Percentiles rank a stretch among this genome's conserved stretches.
These are phyloP conservation scores for Paraphaeosphaeria minitans DNA, from an alignment of 2,329 filamentous ascomycete genomes.

Conservation along the genomic window DNA sequence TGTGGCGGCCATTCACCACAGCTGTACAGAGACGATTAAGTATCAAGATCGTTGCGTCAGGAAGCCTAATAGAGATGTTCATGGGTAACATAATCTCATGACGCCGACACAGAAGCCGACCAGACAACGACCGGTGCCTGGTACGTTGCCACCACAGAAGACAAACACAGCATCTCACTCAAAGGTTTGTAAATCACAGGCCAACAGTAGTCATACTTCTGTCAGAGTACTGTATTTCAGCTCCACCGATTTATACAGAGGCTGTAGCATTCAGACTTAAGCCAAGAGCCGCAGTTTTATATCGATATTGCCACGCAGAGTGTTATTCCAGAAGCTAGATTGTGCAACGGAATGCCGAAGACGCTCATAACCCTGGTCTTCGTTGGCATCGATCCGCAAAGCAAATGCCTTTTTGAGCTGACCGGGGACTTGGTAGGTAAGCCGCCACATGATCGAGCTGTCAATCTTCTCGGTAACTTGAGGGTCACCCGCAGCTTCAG, in stretches of 20 bases:
- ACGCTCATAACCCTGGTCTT: conserved; percentile 14
- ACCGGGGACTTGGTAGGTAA: conserved; percentile 15
- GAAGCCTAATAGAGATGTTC: background rate
- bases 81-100: background rate
- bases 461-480: conserved; percentile 8
- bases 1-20: background rate
- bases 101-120: background rate
- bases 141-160: background rate
- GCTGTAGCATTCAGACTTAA: background rate
- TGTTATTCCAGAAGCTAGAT: background rate
- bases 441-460: conserved; percentile 14
- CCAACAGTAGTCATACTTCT: no score
- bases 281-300: conserved; percentile 11
- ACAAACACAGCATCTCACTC: no score
- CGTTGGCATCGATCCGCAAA: conserved; percentile 9
- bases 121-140: background rate
- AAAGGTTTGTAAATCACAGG: no score
- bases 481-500: conserved; percentile 11
- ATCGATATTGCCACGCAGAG: conserved; percentile 4
- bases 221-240: background rate
- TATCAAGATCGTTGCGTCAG: background rate
- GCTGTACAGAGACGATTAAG: background rate
- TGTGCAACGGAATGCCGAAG: conserved; percentile 14
- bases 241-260: background rate
- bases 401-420: conserved; percentile 14